Evolutionary conservation across 208 protist genomes (phyloP).

Genomic region (Acanthamoeba lenticulata): DNA sequence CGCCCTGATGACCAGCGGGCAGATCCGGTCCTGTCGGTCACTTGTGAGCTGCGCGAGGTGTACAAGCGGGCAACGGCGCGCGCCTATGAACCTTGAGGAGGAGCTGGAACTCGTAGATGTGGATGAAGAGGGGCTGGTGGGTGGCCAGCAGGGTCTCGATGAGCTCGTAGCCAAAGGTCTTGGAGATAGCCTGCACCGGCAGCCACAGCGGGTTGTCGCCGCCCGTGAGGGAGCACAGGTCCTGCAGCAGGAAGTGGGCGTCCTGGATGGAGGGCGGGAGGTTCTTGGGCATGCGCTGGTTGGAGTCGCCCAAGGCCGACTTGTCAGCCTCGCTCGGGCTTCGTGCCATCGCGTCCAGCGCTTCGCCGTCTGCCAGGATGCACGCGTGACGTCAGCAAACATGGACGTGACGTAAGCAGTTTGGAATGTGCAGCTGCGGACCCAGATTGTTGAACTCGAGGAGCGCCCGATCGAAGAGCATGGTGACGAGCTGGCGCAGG

Average conservation of each 20-base stretch:
- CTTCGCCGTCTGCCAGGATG: background rate
- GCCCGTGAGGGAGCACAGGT: conserved; percentile 64
- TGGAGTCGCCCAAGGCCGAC: conserved; percentile 1
- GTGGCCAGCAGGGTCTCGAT: conserved; percentile 62
- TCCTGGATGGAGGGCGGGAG: conserved; percentile 64
- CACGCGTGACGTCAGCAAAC: too few relatives aligned
- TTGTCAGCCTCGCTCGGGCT: conserved; percentile 46
- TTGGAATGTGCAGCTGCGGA: background rate
- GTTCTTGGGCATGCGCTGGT: conserved; percentile 55
- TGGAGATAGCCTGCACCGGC: conserved; percentile 57
- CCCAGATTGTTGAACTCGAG: conserved; percentile 60
- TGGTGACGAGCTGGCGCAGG: conserved; percentile 63
- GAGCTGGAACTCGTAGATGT: conserved; percentile 53
- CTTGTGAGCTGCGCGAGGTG: background rate
- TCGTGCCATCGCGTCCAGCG: conserved; percentile 31
- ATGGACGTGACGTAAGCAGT: too few relatives aligned
- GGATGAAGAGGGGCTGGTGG: conserved; percentile 56
- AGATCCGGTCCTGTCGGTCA: conserved; percentile 9
- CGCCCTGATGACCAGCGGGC: conserved; percentile 2
- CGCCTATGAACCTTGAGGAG: conserved; percentile 29
- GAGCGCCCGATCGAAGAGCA: conserved; percentile 66
- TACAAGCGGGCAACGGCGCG: background rate
- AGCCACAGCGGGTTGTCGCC: conserved; percentile 67
- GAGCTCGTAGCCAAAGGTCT: conserved; percentile 65
- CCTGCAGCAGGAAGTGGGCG: conserved; percentile 68